These are phyloP conservation scores for Globisporangium paddicum DNA, from an alignment of 352 stramenopile genomes.

Conservation along the genomic window DNA sequence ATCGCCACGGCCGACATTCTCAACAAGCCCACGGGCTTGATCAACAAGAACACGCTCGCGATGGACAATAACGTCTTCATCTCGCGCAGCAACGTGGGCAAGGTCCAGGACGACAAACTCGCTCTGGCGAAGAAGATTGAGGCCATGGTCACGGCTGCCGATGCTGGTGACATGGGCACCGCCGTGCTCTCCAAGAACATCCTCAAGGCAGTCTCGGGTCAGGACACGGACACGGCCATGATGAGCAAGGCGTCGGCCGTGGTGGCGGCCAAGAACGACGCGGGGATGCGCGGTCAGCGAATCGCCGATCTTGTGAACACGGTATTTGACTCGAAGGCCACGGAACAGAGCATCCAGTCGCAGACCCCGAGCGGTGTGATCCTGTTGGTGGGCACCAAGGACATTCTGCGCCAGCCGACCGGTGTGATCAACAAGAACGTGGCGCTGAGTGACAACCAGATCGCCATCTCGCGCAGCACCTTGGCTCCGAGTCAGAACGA, in stretches of 20 bases:
- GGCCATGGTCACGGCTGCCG: slow-evolving; percentile 1
- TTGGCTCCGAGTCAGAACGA: slow-evolving; percentile 6
- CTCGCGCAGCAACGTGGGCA: slow-evolving; percentile 24
- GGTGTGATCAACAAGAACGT: slow-evolving; percentile 28
- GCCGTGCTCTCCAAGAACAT: slow-evolving; percentile 14
- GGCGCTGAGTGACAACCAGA: slow-evolving; percentile 21
- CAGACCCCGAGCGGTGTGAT: slow-evolving; percentile 13
- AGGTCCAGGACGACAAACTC: slow-evolving; percentile 25
- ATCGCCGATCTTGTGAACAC: slow-evolving; percentile 23
- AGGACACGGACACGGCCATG: slow-evolving; percentile 16
- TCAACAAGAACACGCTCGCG: slow-evolving; percentile 36
- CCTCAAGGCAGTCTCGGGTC: slow-evolving; percentile 14
- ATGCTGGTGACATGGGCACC: neutral
- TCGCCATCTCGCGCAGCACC: neutral
- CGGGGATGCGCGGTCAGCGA: slow-evolving; percentile 2
- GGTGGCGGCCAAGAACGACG: slow-evolving; percentile 23
- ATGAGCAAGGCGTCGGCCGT: slow-evolving; percentile 34
- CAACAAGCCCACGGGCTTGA: slow-evolving; percentile 18
- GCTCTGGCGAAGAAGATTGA: slow-evolving; percentile 18
- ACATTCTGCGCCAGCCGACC: slow-evolving; percentile 21
- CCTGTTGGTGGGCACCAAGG: slow-evolving; percentile 16
- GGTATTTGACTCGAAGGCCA: slow-evolving; percentile 1
- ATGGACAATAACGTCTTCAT: slow-evolving; percentile 31
- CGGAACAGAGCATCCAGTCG: slow-evolving; percentile 10
- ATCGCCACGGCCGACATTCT: slow-evolving; percentile 19